phyloP scores from a whole-genome alignment of 345 rosid genomes.

The Carallia brachiata region DNA sequence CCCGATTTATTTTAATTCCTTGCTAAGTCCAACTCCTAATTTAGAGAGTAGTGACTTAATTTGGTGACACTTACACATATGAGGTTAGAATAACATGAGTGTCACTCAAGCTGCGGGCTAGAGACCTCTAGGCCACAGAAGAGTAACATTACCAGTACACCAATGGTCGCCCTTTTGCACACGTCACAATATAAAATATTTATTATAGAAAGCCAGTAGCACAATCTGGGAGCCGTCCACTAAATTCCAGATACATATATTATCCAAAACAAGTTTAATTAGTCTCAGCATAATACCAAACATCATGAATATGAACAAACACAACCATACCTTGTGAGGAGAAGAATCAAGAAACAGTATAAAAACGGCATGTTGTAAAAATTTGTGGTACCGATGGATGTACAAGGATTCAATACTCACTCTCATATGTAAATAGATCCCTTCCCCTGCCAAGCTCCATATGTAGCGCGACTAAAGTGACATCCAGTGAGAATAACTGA shows the following conservation, averaged over 20 bases:
- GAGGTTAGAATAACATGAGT: no score
- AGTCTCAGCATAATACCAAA: conserved; percentile 32
- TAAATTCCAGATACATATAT: conserved; percentile 23
- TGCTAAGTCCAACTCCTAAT: no score
- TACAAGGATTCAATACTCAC: conserved; percentile 27
- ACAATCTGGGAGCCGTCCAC: conserved; percentile 8
- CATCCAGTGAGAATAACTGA: conserved; percentile 9
- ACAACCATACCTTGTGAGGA: conserved; percentile 11
- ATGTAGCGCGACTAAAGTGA: not conserved
- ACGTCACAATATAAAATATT: no score
- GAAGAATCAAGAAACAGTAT: conserved; percentile 6
- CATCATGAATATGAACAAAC: conserved; percentile 26
- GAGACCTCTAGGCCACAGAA: no score
- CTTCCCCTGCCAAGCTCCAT: conserved; percentile 4
- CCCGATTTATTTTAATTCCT: no score
- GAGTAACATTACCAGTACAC: no score
- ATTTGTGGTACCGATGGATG: conserved; percentile 3
- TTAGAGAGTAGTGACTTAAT: no score
- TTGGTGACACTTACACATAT: no score
- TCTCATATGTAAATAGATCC: conserved; percentile 4
- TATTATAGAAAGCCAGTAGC: not conserved
- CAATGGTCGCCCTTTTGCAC: no score
- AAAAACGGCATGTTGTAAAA: not conserved
- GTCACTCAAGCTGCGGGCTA: no score
- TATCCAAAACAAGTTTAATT: conserved; percentile 15